A percentile compares a stretch with the other conserved stretches of the same genome.
phyloP scores from a whole-genome alignment of 345 rosid genomes.

The Toxicodendron radicans region DNA sequence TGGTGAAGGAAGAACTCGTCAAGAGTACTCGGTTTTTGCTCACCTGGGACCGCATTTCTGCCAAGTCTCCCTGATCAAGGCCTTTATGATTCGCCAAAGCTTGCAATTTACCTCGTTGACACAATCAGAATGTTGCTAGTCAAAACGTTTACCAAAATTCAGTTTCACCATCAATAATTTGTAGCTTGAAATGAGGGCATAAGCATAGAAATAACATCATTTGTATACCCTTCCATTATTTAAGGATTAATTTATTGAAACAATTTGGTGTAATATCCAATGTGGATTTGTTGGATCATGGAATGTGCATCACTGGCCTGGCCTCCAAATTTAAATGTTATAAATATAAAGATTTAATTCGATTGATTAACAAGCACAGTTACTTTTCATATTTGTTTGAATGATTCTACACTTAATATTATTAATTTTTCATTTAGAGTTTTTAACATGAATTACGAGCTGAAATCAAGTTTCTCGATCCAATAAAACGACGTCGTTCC shows the following conservation, averaged over 20 bases:
- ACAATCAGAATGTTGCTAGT: neutral
- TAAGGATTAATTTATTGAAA: neutral
- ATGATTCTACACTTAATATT: too few species aligned
- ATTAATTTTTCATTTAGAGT: too few species aligned
- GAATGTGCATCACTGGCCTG: neutral
- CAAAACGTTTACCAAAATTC: neutral
- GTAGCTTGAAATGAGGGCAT: conserved; percentile 10
- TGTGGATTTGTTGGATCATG: neutral
- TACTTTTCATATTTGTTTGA: too few species aligned
- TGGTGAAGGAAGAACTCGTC: conserved; percentile 95
- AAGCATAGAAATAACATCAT: neutral
- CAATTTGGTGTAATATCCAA: neutral
- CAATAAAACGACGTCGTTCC: conserved; percentile 6
- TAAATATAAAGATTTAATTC: too few species aligned
- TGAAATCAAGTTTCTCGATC: too few species aligned
- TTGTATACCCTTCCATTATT: neutral
- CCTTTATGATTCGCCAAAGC: conserved; percentile 7
- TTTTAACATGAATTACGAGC: too few species aligned
- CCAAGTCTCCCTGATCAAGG: conserved; percentile 36
- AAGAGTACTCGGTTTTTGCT: conserved; percentile 61
- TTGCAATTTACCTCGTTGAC: neutral
- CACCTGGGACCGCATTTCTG: conserved; percentile 23
- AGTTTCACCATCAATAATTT: neutral
- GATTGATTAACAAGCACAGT: too few species aligned
- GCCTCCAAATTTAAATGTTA: neutral